These are phyloP conservation scores for Aspergillus calidoustus DNA, from an alignment of 2,329 filamentous ascomycete genomes.

Conservation along the genomic window DNA sequence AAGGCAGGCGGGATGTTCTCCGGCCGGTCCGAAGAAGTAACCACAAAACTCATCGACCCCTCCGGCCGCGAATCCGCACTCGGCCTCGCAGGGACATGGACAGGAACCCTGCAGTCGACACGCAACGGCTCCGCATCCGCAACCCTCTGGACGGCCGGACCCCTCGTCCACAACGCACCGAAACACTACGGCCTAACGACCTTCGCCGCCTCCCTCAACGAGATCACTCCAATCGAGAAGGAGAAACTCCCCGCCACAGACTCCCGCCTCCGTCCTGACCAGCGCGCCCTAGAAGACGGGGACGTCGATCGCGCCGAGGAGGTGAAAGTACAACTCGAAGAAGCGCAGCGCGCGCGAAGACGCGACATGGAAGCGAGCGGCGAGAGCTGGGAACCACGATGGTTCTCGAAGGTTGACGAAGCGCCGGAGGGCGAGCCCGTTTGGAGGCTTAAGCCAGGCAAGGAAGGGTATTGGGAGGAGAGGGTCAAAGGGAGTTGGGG, in stretches of 20 bases:
- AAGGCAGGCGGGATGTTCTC: constrained; percentile 97
- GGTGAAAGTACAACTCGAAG: constrained; percentile 82
- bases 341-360: constrained; percentile 77
- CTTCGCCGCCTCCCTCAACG: constrained; percentile 86
- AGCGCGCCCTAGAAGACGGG: constrained; percentile 80
- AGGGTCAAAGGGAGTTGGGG: constrained; percentile 71
- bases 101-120: constrained; percentile 68
- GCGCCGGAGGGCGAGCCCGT: constrained; percentile 49
- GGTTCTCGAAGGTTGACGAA: constrained; percentile 74
- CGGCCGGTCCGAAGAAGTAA: constrained; percentile 87
- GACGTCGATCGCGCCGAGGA: constrained; percentile 82
- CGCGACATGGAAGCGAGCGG: constrained; percentile 76
- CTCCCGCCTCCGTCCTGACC: constrained; percentile 81
- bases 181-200: constrained; percentile 86
- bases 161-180: constrained; percentile 76
- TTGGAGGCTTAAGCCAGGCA: constrained; percentile 75
- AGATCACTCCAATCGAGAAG: constrained; percentile 80
- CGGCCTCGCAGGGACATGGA: constrained; percentile 84
- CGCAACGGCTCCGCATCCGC: constrained; percentile 66
- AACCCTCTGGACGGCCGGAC: constrained; percentile 78
- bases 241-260: constrained; percentile 79
- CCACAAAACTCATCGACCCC: constrained; percentile 71
- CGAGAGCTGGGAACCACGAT: constrained; percentile 73
- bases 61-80: constrained; percentile 69
- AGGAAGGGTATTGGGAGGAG: constrained; percentile 93